Evolutionary conservation across 768 basidiomycete genomes (phyloP), one percentile per base, ranked within the genome.

Genomic region (Leccinum broughii): DNA sequence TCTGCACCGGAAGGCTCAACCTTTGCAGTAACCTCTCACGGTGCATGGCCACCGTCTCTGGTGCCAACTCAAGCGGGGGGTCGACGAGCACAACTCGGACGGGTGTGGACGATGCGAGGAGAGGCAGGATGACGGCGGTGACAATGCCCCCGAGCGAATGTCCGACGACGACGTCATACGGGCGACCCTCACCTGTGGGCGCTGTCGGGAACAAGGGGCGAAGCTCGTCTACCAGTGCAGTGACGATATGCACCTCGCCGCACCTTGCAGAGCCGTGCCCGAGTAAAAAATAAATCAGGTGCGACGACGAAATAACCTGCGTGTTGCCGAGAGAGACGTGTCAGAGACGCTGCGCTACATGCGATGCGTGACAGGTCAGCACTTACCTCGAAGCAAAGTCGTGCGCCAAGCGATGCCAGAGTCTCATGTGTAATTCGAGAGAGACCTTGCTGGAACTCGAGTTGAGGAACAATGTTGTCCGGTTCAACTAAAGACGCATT

Each of bases 241-340:
- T 34, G 13, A 70, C 20, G 51, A 64, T 58, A 35, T 68, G 68
- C 14, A 58, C 59, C 2, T 63, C 41, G 4, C 28, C 4, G 17
- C 57, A 59, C 15, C 49, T 35, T 10, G 64, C 58, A 15, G 17
- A 26, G 0, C 62, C 70, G 15, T 72, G 72, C 20, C 68, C 68
- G 32, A 70, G 64, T 26, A 26, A 26, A 26, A 26, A 26, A 26
- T 1, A 66, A 35, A 50, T 67, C 65, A 4, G 70, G 70, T 17
- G 70, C 70, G 0, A 30, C 58, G 37, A 70, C 70, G 20, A 62
- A 59, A 22, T 64, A 72, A 37, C 68, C 71, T 72, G 58, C 20
- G 49, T 28, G 48, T 15, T 3, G 6, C 22, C 4, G 14, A 49
- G 13, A 48, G 10, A 15, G 20, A 24, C 24, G 3, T 49, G 48